Percentiles rank a stretch among this genome's conserved stretches.
Evolutionary conservation across 129 eudicot species (phyloP).

Genomic region (Silybum marianum): DNA sequence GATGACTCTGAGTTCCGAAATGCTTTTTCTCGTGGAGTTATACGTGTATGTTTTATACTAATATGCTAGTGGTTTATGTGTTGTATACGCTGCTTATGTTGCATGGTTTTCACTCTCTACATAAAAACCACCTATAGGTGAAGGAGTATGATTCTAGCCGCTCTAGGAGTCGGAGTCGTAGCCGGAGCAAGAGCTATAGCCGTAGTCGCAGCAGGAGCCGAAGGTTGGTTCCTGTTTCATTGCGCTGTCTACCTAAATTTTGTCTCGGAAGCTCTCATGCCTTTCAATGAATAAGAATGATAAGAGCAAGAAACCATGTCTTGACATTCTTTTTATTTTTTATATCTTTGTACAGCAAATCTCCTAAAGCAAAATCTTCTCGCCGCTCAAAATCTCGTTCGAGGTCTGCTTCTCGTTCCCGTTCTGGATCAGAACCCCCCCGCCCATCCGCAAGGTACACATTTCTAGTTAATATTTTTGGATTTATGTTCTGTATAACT

Average conservation of each 20-base stretch:
- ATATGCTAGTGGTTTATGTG: neutral
- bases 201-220: conserved; percentile 66
- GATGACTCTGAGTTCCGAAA: conserved; percentile 91
- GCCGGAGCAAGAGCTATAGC: conserved; percentile 52
- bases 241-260: neutral
- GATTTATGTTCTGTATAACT: neutral
- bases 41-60: conserved; percentile 58
- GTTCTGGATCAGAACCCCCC: conserved; percentile 63
- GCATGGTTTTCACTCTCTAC: neutral
- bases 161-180: conserved; percentile 80
- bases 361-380: conserved; percentile 75
- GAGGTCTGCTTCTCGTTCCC: conserved; percentile 61
- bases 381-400: conserved; percentile 95
- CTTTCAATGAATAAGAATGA: neutral
- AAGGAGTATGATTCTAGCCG: conserved; percentile 88
- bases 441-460: conserved; percentile 68
- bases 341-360: conserved; percentile 51
- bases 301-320: neutral
- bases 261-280: neutral
- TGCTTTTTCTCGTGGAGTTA: conserved; percentile 70
- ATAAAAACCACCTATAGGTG: conserved; percentile 45
- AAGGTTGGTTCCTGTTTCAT: conserved; percentile 41
- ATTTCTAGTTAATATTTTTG: neutral
- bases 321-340: neutral
- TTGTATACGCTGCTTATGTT: neutral